phyloP scores from a whole-genome alignment of 2,329 filamentous ascomycete genomes.

The Cladosporium sphaerospermum region DNA sequence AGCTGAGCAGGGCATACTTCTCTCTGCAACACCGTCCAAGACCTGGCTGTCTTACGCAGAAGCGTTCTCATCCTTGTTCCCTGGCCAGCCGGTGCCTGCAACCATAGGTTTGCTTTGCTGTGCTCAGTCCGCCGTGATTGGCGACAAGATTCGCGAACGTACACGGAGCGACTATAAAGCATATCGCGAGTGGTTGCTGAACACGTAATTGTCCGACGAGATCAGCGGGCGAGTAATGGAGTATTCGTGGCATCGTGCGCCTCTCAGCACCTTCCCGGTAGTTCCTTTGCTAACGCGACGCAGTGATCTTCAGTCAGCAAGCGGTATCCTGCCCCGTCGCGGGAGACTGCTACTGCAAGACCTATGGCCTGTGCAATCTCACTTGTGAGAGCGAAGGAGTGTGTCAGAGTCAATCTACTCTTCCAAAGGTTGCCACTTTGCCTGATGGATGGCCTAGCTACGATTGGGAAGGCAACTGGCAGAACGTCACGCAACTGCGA shows the following conservation, averaged over 20 bases:
- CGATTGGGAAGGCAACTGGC: constrained; percentile 45
- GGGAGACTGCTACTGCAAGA: constrained; percentile 59
- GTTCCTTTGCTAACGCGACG: background rate
- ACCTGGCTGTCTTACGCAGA: constrained; percentile 22
- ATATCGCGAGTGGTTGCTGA: constrained; percentile 44
- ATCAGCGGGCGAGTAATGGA: constrained; percentile 51
- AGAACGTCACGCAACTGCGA: constrained; percentile 10
- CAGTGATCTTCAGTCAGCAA: constrained; percentile 4
- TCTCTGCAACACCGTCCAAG: constrained; percentile 14
- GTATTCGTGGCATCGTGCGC: constrained; percentile 53
- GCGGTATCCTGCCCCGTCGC: constrained; percentile 52
- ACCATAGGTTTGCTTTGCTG: constrained; percentile 48
- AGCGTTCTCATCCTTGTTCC: constrained; percentile 47
- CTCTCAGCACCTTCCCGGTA: background rate
- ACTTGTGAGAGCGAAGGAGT: constrained; percentile 36
- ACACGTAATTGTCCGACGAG: constrained; percentile 42
- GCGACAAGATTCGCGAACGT: constrained; percentile 40
- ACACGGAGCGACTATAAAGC: constrained; percentile 44
- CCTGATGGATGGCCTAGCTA: constrained; percentile 57
- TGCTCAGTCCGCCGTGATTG: constrained; percentile 49
- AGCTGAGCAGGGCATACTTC: background rate
- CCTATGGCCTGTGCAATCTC: constrained; percentile 56
- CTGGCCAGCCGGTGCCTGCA: constrained; percentile 34
- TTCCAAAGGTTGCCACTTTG: constrained; percentile 53
- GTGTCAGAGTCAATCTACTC: constrained; percentile 53